A percentile compares a stretch with the other conserved stretches of the same genome.
These are phyloP conservation scores for Inonotus obliquus DNA, from an alignment of 1,284 basidiomycete species.

Conservation along the genomic window DNA sequence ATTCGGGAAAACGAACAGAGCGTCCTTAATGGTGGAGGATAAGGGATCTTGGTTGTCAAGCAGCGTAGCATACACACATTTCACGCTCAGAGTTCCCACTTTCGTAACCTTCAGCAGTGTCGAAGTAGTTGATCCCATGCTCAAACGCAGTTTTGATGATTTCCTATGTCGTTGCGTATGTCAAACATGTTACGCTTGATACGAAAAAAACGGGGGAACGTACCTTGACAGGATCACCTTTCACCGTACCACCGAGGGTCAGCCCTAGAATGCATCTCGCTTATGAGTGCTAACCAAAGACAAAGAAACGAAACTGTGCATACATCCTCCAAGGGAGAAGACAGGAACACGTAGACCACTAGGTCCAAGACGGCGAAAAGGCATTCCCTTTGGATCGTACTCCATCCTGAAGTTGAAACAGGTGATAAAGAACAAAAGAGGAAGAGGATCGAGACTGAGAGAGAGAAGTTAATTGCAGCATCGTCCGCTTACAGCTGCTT, in stretches of 20 bases:
- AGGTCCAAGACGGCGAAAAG: conserved; percentile 20
- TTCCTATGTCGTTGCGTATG: too few species aligned
- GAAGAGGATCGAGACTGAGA: too few species aligned
- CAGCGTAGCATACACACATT: conserved; percentile 45
- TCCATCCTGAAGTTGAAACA: background rate
- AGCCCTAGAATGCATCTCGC: conserved; percentile 13
- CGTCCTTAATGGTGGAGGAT: too few species aligned
- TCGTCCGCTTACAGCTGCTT: too few species aligned
- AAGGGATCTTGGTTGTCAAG: too few species aligned
- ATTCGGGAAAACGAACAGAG: too few species aligned
- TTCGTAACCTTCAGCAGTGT: conserved; percentile 30
- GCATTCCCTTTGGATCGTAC: too few species aligned
- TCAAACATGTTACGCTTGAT: too few species aligned
- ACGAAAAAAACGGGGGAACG: too few species aligned
- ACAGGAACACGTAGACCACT: conserved; percentile 21
- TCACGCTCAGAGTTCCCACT: conserved; percentile 65
- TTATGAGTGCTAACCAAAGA: background rate
- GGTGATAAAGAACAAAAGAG: background rate
- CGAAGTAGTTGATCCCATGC: conserved; percentile 23
- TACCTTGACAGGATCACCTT: conserved; percentile 68
- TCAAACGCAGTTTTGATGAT: conserved; percentile 22
- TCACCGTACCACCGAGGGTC: conserved; percentile 39
- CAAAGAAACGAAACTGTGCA: background rate
- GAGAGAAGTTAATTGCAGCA: too few species aligned
- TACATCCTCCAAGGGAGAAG: conserved; percentile 22